Percentiles rank a stretch among this genome's conserved stretches.
phyloP scores from a whole-genome alignment of 768 basidiomycete species.

The Serendipita vermifera region DNA sequence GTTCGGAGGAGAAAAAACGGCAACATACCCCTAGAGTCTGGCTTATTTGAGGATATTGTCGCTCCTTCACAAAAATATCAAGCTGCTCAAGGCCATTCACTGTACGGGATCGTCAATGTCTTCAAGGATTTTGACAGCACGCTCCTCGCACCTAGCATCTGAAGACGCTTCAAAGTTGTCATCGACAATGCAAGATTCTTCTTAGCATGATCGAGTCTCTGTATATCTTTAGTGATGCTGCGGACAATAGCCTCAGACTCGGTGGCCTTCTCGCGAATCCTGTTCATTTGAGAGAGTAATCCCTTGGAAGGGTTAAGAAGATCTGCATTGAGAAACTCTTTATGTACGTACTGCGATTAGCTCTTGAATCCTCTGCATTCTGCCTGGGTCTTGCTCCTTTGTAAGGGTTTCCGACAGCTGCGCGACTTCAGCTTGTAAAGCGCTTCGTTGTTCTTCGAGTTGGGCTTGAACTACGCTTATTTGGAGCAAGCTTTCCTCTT shows the following conservation, averaged over 20 bases:
- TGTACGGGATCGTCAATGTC: conserved; percentile 24
- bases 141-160: conserved; percentile 73
- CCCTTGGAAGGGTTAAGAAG: conserved; percentile 39
- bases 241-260: conserved; percentile 94
- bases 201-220: conserved; percentile 60
- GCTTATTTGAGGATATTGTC: conserved; percentile 70
- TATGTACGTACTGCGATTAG: conserved; percentile 70
- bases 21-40: conserved; percentile 61
- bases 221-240: conserved; percentile 93
- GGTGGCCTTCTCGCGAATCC: conserved; percentile 90
- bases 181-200: conserved; percentile 38
- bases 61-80: conserved; percentile 63
- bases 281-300: conserved; percentile 86
- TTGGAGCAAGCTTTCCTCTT: conserved; percentile 65
- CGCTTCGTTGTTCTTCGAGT: conserved; percentile 54
- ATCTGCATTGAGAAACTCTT: conserved; percentile 8
- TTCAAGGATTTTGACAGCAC: not conserved
- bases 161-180: conserved; percentile 77
- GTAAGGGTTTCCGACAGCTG: conserved; percentile 52
- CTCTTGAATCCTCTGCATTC: conserved; percentile 85
- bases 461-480: conserved; percentile 57
- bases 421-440: conserved; percentile 61
- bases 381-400: conserved; percentile 69
- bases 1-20: conserved; percentile 15
- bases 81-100: conserved; percentile 75